Evolutionary conservation across 192 early-diverging fungal species (phyloP).

Genomic region (Piromyces sp.): DNA sequence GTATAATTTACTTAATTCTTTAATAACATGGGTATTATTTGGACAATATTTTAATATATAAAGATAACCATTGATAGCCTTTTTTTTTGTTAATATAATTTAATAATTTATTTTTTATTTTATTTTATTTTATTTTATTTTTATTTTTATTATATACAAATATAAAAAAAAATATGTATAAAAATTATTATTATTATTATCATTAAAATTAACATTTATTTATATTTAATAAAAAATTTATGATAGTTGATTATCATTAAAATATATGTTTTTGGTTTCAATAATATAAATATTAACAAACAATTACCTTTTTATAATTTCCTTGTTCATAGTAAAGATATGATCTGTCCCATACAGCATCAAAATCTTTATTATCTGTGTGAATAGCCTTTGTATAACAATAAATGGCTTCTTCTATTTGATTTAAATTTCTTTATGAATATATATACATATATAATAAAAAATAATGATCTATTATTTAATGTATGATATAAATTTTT

Average conservation of each 20-base stretch:
- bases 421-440: constrained; percentile 26
- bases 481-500: constrained; percentile 5
- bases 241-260: no score
- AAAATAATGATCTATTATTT: no score
- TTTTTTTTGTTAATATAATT: no score
- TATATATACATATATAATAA: neutral
- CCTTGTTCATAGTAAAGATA: constrained; percentile 36
- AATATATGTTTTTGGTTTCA: no score
- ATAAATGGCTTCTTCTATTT: constrained; percentile 65
- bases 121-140: no score
- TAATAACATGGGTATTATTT: constrained; percentile 45
- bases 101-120: no score
- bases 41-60: constrained; percentile 40
- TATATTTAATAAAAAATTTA: no score
- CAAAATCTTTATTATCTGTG: constrained; percentile 42
- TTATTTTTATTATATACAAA: no score
- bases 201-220: no score
- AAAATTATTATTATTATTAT: no score
- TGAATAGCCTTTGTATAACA: constrained; percentile 52
- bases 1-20: constrained; percentile 38
- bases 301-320: constrained; percentile 26
- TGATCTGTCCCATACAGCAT: constrained; percentile 51
- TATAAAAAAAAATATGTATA: no score
- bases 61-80: constrained; percentile 39
- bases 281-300: constrained; percentile 6